Percentiles rank a stretch among this genome's conserved stretches.
Evolutionary conservation across 345 rosid species (phyloP).

Genomic region (Citrus medica): DNA sequence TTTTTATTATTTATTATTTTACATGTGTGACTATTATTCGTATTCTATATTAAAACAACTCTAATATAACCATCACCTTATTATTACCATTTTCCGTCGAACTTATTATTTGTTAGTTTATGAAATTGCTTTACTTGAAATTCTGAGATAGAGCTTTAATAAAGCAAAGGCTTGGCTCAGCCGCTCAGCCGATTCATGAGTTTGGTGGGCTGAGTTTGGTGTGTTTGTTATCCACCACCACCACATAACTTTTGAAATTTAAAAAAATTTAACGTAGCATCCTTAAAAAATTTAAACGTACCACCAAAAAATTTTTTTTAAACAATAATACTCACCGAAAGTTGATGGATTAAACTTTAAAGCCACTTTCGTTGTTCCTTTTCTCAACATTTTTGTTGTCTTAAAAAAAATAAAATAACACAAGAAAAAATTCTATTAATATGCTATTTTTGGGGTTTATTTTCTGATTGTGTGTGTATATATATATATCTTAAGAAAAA

Average conservation of each 20-base stretch:
- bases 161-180: background rate
- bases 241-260: background rate
- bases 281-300: background rate
- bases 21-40: fast-evolving
- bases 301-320: background rate
- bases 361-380: background rate
- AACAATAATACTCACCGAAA: background rate
- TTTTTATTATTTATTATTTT: too few species aligned
- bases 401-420: background rate
- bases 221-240: background rate
- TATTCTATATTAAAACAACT: too few species aligned
- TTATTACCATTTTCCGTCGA: too few species aligned
- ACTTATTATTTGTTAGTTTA: background rate
- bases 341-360: background rate
- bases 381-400: background rate
- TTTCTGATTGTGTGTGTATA: background rate
- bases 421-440: too few species aligned
- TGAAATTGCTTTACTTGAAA: background rate
- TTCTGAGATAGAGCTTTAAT: background rate
- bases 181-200: background rate
- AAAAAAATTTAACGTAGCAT: background rate
- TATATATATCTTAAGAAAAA: too few species aligned
- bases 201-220: background rate
- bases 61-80: too few species aligned
- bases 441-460: background rate